Evolutionary conservation across 2,329 filamentous ascomycete genomes (phyloP), one percentile per base, ranked within the genome.

Genomic region (Chalara sp.): DNA sequence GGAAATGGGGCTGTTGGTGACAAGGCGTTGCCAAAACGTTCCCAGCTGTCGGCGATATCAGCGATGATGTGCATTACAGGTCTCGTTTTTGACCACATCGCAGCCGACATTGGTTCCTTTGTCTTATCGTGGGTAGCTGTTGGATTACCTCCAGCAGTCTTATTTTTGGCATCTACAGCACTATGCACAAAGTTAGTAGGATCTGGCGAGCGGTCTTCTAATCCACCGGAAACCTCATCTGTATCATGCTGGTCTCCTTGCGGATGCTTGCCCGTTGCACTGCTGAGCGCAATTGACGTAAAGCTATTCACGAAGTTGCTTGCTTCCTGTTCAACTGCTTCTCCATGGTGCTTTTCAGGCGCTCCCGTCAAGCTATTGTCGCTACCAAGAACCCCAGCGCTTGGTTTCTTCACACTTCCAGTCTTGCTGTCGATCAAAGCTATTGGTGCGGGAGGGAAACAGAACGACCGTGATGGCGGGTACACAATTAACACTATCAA

Each of bases 321-420:
- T 1, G 89, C 89, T 65, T 95, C 89, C 54, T 87, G 80, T 65
- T 95, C 89, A 1, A 89, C 86, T 0, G 87, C 87, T 65, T 93
- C 88, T 30, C 89, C 89, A 63, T 89, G 85, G 68, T 89, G 80
- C 57, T 89, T 88, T 65, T 95, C 87, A 0, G 88, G 85, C 0
- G 89, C 89, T 1, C 89, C 89, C 0, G 89, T 95, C 0, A 86
- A 77, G 51, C 85, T 89, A 53, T 89, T 86, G 31, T 84, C 79
- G 21, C 85, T 89, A 1, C 86, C 89, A 0, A 93, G 69, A 0
- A 89, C 81, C 1, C 88, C 88, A 3, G 88, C 79, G 47, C 81
- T 80, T 1, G 88, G 88, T 60, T 86, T 91, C 65, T 93, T 83
- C 1, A 92, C 73, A 6, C 86, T 86, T 6, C 89, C 88, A 0